Base-by-base conservation (phyloP, 441 rosid genomes). In the Brassica balearica region DNA sequence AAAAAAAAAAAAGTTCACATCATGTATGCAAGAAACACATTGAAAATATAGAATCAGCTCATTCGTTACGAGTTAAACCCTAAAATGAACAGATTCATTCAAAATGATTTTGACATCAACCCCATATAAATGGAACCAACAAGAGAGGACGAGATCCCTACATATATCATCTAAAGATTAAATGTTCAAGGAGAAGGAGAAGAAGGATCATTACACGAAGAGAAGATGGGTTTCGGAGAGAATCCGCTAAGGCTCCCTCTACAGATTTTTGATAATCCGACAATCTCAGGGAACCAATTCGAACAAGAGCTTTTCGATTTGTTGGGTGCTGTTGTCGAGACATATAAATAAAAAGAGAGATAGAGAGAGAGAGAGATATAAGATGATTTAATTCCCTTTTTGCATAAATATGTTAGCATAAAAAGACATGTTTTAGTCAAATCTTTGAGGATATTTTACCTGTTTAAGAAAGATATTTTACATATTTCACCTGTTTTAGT, bases 271-370 rank as follows among this genome's bases (percentile, higher is more conserved):
- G 38, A 3, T 69, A 23, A 36, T 70, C 32, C 7, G 41, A 69
- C 69, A 75, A 25, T 68, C 32, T 60, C 62, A 71, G 22, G 9
- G 67, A 70, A 29, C 22, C 0, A 76, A 69, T 62, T 62, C 70
- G 71, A 60, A 36, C 80, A 64, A 56, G 43, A 64, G 76, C 53
- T 65, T 27, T 19, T 77, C 62, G 72, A 65, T 77, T 77, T 77
- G 76, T 71, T 71, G 79, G 60, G 60, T 69, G 72, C 7, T 27
- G 64, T 74, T 68, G 25, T 70, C 71, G 60, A 63, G 68, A 77
- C 46, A 65, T 70, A 77, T 70, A 77, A 27, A 56, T 23, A n/a
- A n/a, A 66, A 68, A 11, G 51, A 20, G 73, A 58, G 27, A 56
- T 23, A n/a, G 10, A 66, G 62, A 11, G 51, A 20, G 73, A 58